phyloP scores from a whole-genome alignment of 495 filamentous ascomycete genomes.

The Penicillium ucsense region DNA sequence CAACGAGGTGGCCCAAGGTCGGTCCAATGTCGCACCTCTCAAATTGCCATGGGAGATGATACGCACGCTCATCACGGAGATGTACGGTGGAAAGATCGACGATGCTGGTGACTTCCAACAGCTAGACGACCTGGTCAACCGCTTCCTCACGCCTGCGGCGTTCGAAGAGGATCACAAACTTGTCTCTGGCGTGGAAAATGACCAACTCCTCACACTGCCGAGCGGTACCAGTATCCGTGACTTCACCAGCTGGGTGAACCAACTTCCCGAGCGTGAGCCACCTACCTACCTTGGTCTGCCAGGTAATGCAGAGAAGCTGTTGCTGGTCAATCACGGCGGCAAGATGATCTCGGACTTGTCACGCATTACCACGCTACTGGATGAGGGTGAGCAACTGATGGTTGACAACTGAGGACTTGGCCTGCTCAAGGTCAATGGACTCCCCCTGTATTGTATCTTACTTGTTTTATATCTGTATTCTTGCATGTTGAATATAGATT shows the following conservation, averaged over 20 bases:
- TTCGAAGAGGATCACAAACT: slow-evolving; percentile 89
- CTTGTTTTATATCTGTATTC: slow-evolving; percentile 1
- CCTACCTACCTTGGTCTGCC: slow-evolving; percentile 95
- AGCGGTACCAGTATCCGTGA: slow-evolving; percentile 70
- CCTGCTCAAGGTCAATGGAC: too few species aligned
- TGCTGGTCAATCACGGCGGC: slow-evolving; percentile 80
- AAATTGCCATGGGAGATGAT: slow-evolving; percentile 98
- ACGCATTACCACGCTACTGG: slow-evolving; percentile 72
- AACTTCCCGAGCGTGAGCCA: slow-evolving; percentile 87
- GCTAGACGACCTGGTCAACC: slow-evolving; percentile 60
- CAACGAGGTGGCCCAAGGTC: slow-evolving; percentile 65
- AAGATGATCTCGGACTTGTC: slow-evolving; percentile 78
- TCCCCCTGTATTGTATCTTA: too few species aligned
- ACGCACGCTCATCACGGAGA: slow-evolving; percentile 80
- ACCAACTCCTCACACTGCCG: slow-evolving; percentile 64
- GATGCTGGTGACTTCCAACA: slow-evolving; percentile 75
- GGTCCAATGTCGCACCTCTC: slow-evolving; percentile 83
- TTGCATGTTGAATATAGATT: slow-evolving; percentile 1
- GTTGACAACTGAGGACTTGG: slow-evolving; percentile 41
- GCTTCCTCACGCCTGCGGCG: slow-evolving; percentile 71
- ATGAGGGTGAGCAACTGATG: slow-evolving; percentile 90
- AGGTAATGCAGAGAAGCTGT: slow-evolving; percentile 90
- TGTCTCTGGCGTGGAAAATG: slow-evolving; percentile 53
- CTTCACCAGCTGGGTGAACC: slow-evolving; percentile 87
- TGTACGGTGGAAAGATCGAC: slow-evolving; percentile 97